Conservation (phyloP, 169 alveolate genomes). For the Plasmodium gallinaceum region DNA sequence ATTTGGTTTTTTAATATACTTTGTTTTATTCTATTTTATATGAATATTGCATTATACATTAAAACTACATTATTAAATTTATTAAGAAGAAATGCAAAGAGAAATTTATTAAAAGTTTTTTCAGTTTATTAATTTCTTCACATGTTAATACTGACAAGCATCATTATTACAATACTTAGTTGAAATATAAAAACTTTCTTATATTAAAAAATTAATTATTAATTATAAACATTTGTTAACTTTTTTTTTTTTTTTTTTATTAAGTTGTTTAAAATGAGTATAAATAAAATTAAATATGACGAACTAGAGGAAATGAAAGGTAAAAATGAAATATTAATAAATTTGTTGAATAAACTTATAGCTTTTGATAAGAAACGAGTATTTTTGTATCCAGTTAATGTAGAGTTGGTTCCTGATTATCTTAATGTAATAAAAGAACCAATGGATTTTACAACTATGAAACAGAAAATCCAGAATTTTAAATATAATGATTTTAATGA, state of each 20-base stretch:
- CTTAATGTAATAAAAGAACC: conserved; percentile 93
- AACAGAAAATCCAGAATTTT: conserved; percentile 84
- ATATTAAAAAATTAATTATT: too few species aligned
- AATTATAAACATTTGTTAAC: background rate
- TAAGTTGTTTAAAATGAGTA: conserved; percentile 40
- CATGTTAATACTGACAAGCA: too few species aligned
- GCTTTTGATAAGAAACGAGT: conserved; percentile 83
- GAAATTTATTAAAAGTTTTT: too few species aligned
- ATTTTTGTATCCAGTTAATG: conserved; percentile 93
- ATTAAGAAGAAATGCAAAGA: too few species aligned
- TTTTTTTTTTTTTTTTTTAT: background rate
- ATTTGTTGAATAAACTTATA: conserved; percentile 81
- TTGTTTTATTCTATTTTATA: too few species aligned
- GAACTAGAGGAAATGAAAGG: conserved; percentile 61
- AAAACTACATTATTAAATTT: too few species aligned
- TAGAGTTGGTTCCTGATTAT: conserved; percentile 93
- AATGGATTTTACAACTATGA: conserved; percentile 93
- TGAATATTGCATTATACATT: too few species aligned
- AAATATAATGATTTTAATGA: conserved; percentile 86
- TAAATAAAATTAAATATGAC: conserved; percentile 56
- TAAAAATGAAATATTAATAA: conserved; percentile 75
- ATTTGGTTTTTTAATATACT: too few species aligned
- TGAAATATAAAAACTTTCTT: too few species aligned
- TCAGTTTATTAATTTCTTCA: too few species aligned
- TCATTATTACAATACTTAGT: too few species aligned